Base-by-base conservation (phyloP, 2,329 filamentous ascomycete species). In the Pseudogymnoascus sp. region DNA sequence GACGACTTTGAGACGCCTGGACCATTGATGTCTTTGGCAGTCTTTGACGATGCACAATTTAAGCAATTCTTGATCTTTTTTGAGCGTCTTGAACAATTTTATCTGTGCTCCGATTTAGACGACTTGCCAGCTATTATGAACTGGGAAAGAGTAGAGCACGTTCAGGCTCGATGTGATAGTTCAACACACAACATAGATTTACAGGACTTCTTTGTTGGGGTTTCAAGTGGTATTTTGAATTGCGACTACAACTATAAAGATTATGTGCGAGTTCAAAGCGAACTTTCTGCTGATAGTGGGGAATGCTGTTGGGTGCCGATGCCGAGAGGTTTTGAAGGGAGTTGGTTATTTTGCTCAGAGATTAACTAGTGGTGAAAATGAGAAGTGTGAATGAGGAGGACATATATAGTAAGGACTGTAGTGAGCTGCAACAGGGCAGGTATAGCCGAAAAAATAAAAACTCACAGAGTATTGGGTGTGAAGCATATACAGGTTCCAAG, bases 41-140 rank as follows among this genome's bases (percentile, higher is more conserved):
- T 21, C 30, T 60, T 60, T 55, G 59, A 60, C 26, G 21, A 34
- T 30, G 15, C 59, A 23, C 59, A n/a, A 38, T 57, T 60, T 38
- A 13, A 60, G 41, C 59, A 37, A 57, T 60, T 60, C 59, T 60
- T 60, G 28, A 60, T 60, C 26, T 60, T 60, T 60, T 60, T 60
- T 58, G 59, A 60, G 48, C 30, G 18, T 38, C 59, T 60, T 35
- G 59, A 60, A 57, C 45, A 57, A 38, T 28, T 60, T 57, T 60
- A 57, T 60, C 28, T 60, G 13, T 28, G 59, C 45, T 37, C 59
- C 30, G 48, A 57, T 57, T 34, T 28, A 57, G 59, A 57, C 37
- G 15, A 57, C 59, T 57, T 38, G 41, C 26, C 41, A 55, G 48
- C 41, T 38, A 48, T 56, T 60, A 38, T 26, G 59, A 48, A 60